Conservation (phyloP, 2,329 filamentous ascomycete species). For the Dactylonectria macrodidyma region DNA sequence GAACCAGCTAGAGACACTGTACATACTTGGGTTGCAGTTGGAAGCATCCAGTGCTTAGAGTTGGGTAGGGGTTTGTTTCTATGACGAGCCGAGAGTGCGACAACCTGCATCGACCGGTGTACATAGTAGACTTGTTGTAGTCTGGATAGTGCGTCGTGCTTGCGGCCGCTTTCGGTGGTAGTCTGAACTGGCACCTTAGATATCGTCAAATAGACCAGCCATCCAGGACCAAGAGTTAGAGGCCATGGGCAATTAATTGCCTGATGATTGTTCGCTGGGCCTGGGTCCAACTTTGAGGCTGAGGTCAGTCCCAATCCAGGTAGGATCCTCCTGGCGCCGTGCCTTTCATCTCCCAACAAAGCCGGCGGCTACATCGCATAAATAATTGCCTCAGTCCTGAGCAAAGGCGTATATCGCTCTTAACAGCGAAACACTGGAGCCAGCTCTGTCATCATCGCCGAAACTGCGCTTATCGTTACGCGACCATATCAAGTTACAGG, state of each 20-base stretch:
- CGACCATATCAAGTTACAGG: slow-evolving; percentile 32
- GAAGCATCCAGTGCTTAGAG: slow-evolving; percentile 26
- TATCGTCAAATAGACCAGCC: neutral
- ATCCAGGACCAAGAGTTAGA: slow-evolving; percentile 12
- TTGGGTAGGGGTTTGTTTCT: slow-evolving; percentile 24
- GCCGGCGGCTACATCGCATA: slow-evolving; percentile 15
- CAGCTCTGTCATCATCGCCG: slow-evolving; percentile 11
- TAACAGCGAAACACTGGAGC: slow-evolving; percentile 3
- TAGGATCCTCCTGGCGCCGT: slow-evolving; percentile 22
- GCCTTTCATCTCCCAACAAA: slow-evolving; percentile 17
- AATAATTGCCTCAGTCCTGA: slow-evolving; percentile 30
- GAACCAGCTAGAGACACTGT: slow-evolving; percentile 30
- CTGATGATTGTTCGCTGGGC: slow-evolving; percentile 12
- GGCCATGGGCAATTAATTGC: slow-evolving; percentile 10
- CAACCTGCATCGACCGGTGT: slow-evolving; percentile 5
- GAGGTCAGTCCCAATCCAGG: slow-evolving; percentile 22
- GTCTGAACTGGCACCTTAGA: neutral
- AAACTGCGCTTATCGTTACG: slow-evolving; percentile 21
- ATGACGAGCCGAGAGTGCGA: slow-evolving; percentile 21
- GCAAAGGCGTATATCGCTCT: neutral
- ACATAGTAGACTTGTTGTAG: neutral
- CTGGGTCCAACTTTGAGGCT: slow-evolving; percentile 12
- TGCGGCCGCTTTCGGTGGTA: neutral
- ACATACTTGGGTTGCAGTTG: slow-evolving; percentile 28
- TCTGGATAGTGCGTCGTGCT: neutral